Percentiles rank a stretch among this genome's conserved stretches.
phyloP scores from a whole-genome alignment of 2,329 filamentous ascomycete species.

The Nemania serpens region DNA sequence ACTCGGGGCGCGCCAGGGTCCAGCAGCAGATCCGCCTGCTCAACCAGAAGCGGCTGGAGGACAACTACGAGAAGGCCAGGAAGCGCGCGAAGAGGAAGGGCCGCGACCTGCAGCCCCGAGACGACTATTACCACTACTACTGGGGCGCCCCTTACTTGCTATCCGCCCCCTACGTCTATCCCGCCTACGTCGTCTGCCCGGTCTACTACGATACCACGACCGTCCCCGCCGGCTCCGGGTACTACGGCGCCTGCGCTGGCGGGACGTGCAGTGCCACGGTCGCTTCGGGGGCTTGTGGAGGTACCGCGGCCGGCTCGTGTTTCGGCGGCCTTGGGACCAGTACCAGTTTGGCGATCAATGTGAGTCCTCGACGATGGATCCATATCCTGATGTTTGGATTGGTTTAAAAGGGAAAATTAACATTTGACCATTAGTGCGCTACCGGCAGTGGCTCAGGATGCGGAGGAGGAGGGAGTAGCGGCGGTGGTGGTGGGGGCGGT shows the following conservation, averaged over 20 bases:
- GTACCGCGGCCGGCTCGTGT: constrained; percentile 40
- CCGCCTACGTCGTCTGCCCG: constrained; percentile 30
- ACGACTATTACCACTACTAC: constrained; percentile 54
- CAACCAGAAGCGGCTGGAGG: constrained; percentile 50
- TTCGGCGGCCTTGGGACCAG: constrained; percentile 44
- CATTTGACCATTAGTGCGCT: constrained; percentile 26
- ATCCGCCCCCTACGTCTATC: constrained; percentile 53
- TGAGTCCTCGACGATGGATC: constrained; percentile 19
- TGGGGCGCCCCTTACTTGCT: constrained; percentile 60
- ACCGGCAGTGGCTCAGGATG: constrained; percentile 33
- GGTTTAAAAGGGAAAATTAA: not conserved
- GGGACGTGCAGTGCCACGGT: constrained; percentile 54
- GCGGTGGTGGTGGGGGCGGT: constrained; percentile 14
- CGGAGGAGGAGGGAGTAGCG: constrained; percentile 33
- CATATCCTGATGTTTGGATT: not conserved
- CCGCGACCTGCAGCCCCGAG: constrained; percentile 50
- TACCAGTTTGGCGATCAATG: constrained; percentile 24
- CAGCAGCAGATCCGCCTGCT: constrained; percentile 44
- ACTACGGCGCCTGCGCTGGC: constrained; percentile 48
- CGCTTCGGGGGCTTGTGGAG: constrained; percentile 46
- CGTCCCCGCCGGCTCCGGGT: constrained; percentile 42
- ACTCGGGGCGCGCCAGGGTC: constrained; percentile 37
- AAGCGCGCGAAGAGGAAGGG: constrained; percentile 56
- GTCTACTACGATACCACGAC: constrained; percentile 42
- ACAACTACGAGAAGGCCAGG: constrained; percentile 60